A percentile compares a stretch with the other conserved stretches of the same genome.
phyloP scores from a whole-genome alignment of 2,329 filamentous ascomycete genomes.

The Cladosporium cucumerinum region DNA sequence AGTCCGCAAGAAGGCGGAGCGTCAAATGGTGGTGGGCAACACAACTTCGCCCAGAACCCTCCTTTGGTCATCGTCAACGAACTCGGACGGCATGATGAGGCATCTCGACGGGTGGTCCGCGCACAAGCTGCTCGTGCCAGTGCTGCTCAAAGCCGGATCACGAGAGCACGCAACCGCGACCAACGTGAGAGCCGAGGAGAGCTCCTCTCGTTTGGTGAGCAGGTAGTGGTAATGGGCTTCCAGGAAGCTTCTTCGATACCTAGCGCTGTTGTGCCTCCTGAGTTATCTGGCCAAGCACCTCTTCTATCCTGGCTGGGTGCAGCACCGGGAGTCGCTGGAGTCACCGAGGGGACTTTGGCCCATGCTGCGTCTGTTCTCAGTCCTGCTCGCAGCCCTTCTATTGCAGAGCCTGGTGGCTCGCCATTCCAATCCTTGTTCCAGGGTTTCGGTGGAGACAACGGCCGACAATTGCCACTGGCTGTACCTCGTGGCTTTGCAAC shows the following conservation, averaged over 20 bases:
- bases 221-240: not conserved
- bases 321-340: not conserved
- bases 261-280: not conserved
- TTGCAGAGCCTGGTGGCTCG: not conserved
- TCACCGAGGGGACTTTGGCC: not conserved
- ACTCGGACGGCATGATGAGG: conserved; percentile 30
- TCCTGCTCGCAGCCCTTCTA: not conserved
- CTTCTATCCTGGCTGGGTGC: conserved; percentile 3
- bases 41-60: conserved; percentile 19
- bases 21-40: conserved; percentile 6
- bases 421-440: conserved; percentile 5
- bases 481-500: conserved; percentile 33
- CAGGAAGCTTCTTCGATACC: not conserved
- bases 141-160: conserved; percentile 33
- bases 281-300: not conserved
- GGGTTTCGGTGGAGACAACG: not conserved
- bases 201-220: not conserved
- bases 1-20: conserved; percentile 4
- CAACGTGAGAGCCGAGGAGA: conserved; percentile 24
- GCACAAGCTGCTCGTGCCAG: conserved; percentile 35
- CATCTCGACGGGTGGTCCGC: conserved; percentile 32
- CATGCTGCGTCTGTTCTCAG: conserved; percentile 1
- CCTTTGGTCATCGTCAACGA: conserved; percentile 35
- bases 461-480: conserved; percentile 28
- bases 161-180: conserved; percentile 32